Percentiles rank a stretch among this genome's conserved stretches.
phyloP scores from a whole-genome alignment of 1,284 basidiomycete genomes.

The Ceratobasidium sp. region DNA sequence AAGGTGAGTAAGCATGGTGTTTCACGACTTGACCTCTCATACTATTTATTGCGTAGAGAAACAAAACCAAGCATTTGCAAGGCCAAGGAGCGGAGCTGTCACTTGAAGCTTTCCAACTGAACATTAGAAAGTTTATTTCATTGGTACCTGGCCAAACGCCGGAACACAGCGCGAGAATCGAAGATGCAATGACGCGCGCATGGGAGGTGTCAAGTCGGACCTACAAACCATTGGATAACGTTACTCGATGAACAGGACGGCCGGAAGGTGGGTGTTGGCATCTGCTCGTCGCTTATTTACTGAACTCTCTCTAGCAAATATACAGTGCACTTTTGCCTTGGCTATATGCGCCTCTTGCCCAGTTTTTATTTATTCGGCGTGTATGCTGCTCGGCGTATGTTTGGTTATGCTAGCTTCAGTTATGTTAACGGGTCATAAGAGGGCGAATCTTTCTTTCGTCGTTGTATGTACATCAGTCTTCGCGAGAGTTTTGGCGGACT shows the following conservation, averaged over 20 bases:
- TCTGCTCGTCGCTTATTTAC: too few species aligned
- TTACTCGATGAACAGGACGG: not conserved
- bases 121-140: constrained; percentile 26
- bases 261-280: too few species aligned
- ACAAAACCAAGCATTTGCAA: not conserved
- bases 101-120: constrained; percentile 14
- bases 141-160: constrained; percentile 15
- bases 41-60: not conserved
- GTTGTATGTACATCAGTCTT: too few species aligned
- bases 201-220: constrained; percentile 17
- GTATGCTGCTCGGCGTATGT: too few species aligned
- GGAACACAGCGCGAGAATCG: constrained; percentile 1
- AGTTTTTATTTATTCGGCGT: too few species aligned
- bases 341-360: too few species aligned
- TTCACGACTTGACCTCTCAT: not conserved
- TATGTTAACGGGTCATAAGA: too few species aligned
- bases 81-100: constrained; percentile 15
- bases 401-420: too few species aligned
- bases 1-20: not conserved
- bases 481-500: too few species aligned
- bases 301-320: not conserved
- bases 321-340: too few species aligned
- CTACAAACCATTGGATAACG: not conserved
- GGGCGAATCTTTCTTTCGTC: too few species aligned
- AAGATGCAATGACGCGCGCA: constrained; percentile 22